Evolutionary conservation across 345 rosid genomes (phyloP).

Genomic region (Durio zibethinus): DNA sequence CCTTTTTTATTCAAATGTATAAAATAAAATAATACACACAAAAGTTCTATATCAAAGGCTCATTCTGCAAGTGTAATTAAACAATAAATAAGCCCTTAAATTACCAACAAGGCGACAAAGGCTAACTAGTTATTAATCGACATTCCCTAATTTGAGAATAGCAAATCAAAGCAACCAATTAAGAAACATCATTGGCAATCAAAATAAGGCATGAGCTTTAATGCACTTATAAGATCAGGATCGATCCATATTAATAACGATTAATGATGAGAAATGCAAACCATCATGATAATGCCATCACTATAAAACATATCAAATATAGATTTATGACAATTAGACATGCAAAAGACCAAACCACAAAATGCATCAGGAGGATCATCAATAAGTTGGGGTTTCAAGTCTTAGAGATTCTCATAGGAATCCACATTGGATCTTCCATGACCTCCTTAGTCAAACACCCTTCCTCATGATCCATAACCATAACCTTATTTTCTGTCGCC

Average conservation of each 20-base stretch:
- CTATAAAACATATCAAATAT: not conserved
- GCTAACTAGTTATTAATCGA: not conserved
- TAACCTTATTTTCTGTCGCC: conserved; percentile 70
- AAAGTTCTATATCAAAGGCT: not conserved
- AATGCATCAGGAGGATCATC: conserved; percentile 80
- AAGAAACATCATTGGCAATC: not conserved
- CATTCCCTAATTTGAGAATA: not conserved
- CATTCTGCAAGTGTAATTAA: not conserved
- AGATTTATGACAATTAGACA: not conserved
- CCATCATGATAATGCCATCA: not conserved
- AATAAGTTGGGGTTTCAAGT: conserved; percentile 65
- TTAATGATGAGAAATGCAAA: not conserved
- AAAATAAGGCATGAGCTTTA: not conserved
- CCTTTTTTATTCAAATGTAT: not conserved
- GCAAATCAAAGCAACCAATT: conserved; percentile 8
- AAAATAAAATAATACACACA: not conserved
- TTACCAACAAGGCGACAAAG: not conserved
- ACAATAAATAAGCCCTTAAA: not conserved
- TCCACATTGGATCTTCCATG: conserved; percentile 74
- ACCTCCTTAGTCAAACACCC: conserved; percentile 52
- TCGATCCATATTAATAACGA: not conserved
- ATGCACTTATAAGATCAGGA: not conserved
- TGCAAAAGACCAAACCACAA: conserved; percentile 46
- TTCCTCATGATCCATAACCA: conserved; percentile 59
- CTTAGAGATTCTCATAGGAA: conserved; percentile 64